Percentiles rank a stretch among this genome's conserved stretches.
These are phyloP conservation scores for Beta corolliflora DNA, from an alignment of 179 eudicot genomes.

Conservation along the genomic window DNA sequence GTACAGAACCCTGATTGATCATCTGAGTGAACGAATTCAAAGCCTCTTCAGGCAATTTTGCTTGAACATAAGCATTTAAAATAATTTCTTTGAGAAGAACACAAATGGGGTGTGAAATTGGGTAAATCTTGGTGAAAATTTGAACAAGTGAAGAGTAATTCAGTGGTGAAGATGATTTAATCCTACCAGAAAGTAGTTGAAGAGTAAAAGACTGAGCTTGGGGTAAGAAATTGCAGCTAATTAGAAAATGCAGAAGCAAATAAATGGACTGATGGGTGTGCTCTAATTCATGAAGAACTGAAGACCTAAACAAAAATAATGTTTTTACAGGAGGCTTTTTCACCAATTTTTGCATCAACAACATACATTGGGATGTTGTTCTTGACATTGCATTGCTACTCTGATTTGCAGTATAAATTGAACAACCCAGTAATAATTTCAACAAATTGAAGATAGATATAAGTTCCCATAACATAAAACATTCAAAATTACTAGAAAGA, in stretches of 20 bases:
- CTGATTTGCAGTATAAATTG: background rate
- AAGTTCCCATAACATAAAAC: background rate
- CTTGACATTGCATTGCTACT: slow-evolving; percentile 20
- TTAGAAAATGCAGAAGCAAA: slow-evolving; percentile 43
- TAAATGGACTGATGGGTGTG: slow-evolving; percentile 57
- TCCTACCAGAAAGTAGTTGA: slow-evolving; percentile 48
- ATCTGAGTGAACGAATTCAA: slow-evolving; percentile 46
- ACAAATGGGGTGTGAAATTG: slow-evolving; percentile 36
- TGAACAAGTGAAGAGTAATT: slow-evolving; percentile 43
- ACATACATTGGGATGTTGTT: slow-evolving; percentile 18
- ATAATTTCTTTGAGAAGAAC: slow-evolving; percentile 45
- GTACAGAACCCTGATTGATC: slow-evolving; percentile 41
- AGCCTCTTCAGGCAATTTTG: slow-evolving; percentile 39
- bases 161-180: slow-evolving; percentile 37
- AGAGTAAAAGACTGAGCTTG: slow-evolving; percentile 54
- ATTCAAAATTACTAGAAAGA: background rate
- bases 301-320: slow-evolving; percentile 42
- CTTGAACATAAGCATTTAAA: slow-evolving; percentile 46
- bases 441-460: background rate
- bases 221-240: slow-evolving; percentile 36
- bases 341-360: slow-evolving; percentile 41
- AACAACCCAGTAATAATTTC: background rate
- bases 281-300: slow-evolving; percentile 33
- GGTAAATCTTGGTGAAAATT: slow-evolving; percentile 29
- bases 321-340: slow-evolving; percentile 51